phyloP scores from a whole-genome alignment of 2,329 filamentous ascomycete species.

The Penicillium occitanis region DNA sequence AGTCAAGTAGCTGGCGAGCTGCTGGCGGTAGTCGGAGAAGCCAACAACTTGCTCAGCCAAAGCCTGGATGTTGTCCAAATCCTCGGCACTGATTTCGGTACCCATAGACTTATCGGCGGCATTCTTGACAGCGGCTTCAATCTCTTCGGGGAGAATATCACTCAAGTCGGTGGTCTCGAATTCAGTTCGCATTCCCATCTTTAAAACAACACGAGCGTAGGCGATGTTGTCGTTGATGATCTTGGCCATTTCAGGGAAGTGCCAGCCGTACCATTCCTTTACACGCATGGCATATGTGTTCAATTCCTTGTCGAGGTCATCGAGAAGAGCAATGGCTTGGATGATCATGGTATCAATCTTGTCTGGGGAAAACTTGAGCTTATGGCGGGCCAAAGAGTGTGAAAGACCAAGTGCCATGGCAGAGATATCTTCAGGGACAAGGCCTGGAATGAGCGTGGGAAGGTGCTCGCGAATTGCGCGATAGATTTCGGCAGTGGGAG shows the following conservation, averaged over 20 bases:
- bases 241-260: slow-evolving; percentile 97
- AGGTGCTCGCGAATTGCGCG: slow-evolving; percentile 91
- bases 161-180: slow-evolving; percentile 74
- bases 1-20: slow-evolving; percentile 85
- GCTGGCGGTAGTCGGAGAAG: slow-evolving; percentile 85
- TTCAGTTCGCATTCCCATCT: slow-evolving; percentile 85
- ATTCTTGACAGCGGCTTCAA: slow-evolving; percentile 86
- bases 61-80: slow-evolving; percentile 87
- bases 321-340: slow-evolving; percentile 88
- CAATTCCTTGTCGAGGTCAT: slow-evolving; percentile 97
- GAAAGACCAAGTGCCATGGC: slow-evolving; percentile 96
- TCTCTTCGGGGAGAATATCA: slow-evolving; percentile 91
- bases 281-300: slow-evolving; percentile 99
- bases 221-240: slow-evolving; percentile 97
- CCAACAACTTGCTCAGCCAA: slow-evolving; percentile 90
- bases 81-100: slow-evolving; percentile 90
- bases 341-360: slow-evolving; percentile 99
- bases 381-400: slow-evolving; percentile 94
- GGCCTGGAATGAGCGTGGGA: slow-evolving; percentile 83
- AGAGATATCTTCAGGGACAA: slow-evolving; percentile 80
- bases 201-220: slow-evolving; percentile 83
- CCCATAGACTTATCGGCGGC: slow-evolving; percentile 98
- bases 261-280: slow-evolving; percentile 99
- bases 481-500: slow-evolving; percentile 82
- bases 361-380: slow-evolving; percentile 96